Base-by-base conservation (phyloP, 1,284 basidiomycete genomes). In the Papiliotrema laurentii region DNA sequence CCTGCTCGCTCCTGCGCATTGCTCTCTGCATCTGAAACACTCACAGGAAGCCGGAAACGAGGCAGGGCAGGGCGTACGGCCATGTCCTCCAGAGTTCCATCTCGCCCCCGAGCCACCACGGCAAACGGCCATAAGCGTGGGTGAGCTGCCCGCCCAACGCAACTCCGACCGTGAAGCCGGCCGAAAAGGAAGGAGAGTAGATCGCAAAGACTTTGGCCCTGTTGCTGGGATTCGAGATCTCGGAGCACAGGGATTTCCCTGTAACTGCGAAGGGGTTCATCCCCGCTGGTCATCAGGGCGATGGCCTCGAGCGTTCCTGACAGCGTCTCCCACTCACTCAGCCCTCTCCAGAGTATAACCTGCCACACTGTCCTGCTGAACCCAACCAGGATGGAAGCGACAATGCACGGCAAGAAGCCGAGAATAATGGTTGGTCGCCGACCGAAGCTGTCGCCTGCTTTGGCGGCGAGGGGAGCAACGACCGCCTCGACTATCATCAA, bases 401-500 rank as follows among this genome's bases (percentile, higher is more conserved):
- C 22, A 9, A 57, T 16, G 4, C 43, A 31, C 2, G 41, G 28
- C 7, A 43, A 13, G 37, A 55, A 63, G 7, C 61, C 60, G 27
- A 25, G 50, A 13, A 63, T 36, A 50, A 61, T 30, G 37, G 46
- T 50, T 1, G 50, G 49, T 37, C 53, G 49, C 31, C 61, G 49
- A 6, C 63, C 63, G 30, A 50, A 56, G 30, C 42, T 52, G 36
- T 65, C 61, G 9, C 55, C 57, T 37, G 59, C n/a, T 31, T 45
- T 54, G 0, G 61, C 59, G 59, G 59, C 63, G 14, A 48, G 50
- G 3, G 59, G 49, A 2, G 61, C 57, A 5, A 43, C 37, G 1
- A 53, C 18, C 5, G 61, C 63, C 43, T 65, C 63, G 11, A 49
- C 39, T 11, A 60, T n/a, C 60, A 63, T 60, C 43, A 65, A 27